phyloP scores from a whole-genome alignment of 306 rosid genomes.

The Urtica urens region DNA sequence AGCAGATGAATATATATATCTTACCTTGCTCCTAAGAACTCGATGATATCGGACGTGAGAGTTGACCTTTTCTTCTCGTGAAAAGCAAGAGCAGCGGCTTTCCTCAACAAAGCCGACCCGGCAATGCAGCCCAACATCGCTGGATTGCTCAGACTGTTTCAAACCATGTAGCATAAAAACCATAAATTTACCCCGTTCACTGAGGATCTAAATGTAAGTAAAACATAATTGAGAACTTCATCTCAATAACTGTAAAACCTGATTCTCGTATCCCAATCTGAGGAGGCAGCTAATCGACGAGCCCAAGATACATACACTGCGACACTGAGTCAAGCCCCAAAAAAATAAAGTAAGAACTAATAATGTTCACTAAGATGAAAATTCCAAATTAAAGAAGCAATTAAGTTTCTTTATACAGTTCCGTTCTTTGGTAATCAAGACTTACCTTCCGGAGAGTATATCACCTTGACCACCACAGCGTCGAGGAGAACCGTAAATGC shows the following conservation, averaged over 20 bases:
- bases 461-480: conserved; percentile 97
- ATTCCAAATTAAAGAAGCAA: not conserved
- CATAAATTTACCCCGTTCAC: not conserved
- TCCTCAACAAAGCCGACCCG: conserved; percentile 71
- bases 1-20: not conserved
- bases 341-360: not conserved
- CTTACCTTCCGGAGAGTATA: conserved; percentile 95
- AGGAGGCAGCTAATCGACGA: conserved; percentile 20
- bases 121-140: conserved; percentile 73
- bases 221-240: too few relatives aligned
- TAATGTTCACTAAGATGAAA: not conserved
- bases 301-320: conserved; percentile 88
- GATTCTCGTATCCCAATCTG: conserved; percentile 23
- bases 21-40: conserved; percentile 79
- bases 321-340: conserved; percentile 44
- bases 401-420: not conserved
- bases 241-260: conserved; percentile 40
- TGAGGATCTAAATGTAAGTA: not conserved
- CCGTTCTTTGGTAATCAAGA: too few relatives aligned
- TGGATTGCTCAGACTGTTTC: conserved; percentile 51
- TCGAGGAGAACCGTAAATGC: conserved; percentile 78
- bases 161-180: not conserved
- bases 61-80: conserved; percentile 74
- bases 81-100: conserved; percentile 81
- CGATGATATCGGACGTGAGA: conserved; percentile 76